Percentiles rank a stretch among this genome's conserved stretches.
Evolutionary conservation across 2,329 filamentous ascomycete species (phyloP).

Genomic region (Biscogniauxia sp.): DNA sequence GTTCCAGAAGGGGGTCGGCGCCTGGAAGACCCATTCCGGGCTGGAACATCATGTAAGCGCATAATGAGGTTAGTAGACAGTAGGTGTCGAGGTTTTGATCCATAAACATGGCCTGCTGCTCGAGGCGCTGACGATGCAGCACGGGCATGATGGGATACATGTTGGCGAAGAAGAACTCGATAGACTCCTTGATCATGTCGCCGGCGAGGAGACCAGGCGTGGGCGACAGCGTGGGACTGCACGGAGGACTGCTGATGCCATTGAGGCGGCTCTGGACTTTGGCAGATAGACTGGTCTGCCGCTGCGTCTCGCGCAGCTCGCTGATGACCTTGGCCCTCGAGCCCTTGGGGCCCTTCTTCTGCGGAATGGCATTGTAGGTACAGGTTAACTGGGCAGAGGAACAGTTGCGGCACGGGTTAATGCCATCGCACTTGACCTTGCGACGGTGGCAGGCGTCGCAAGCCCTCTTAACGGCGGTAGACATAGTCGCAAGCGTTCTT

Average conservation of each 20-base stretch:
- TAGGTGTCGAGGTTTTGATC: constrained; percentile 63
- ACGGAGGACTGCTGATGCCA: constrained; percentile 48
- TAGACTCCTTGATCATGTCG: constrained; percentile 64
- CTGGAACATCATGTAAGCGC: constrained; percentile 67
- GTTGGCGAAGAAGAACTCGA: constrained; percentile 67
- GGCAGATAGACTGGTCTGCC: constrained; percentile 61
- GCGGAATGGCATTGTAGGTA: constrained; percentile 72
- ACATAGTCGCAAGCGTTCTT: constrained; percentile 26
- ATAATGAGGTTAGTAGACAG: constrained; percentile 62
- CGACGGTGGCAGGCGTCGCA: constrained; percentile 73
- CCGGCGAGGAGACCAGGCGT: constrained; percentile 59
- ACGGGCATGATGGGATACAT: constrained; percentile 65
- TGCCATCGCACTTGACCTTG: constrained; percentile 72
- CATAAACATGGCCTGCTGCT: constrained; percentile 57
- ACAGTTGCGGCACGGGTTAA: constrained; percentile 71
- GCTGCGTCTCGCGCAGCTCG: constrained; percentile 67
- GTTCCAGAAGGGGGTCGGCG: constrained; percentile 55
- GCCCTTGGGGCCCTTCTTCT: constrained; percentile 75
- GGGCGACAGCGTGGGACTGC: constrained; percentile 48
- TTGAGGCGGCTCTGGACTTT: constrained; percentile 61
- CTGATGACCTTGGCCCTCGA: constrained; percentile 74
- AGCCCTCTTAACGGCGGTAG: constrained; percentile 49
- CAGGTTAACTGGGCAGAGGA: constrained; percentile 64
- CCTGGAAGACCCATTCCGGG: constrained; percentile 62
- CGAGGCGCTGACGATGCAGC: constrained; percentile 55